These are phyloP conservation scores for Kalaharituber pfeilii DNA, from an alignment of 2,329 filamentous ascomycete species.

Conservation along the genomic window DNA sequence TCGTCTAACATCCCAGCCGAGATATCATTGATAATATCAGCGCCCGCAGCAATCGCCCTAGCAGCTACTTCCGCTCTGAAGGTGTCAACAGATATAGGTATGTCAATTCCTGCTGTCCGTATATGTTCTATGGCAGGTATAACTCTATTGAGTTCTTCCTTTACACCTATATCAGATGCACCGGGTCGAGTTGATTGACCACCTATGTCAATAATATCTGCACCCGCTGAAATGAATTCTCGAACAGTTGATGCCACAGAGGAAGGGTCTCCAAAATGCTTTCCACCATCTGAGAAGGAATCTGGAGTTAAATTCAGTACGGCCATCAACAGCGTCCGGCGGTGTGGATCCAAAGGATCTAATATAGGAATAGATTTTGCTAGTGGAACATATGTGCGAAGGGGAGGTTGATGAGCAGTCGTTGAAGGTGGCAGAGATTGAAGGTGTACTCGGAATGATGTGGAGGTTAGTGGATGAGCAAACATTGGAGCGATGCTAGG, in stretches of 20 bases:
- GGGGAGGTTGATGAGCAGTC: constrained; percentile 22
- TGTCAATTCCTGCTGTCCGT: constrained; percentile 37
- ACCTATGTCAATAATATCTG: constrained; percentile 76
- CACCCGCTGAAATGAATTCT: constrained; percentile 48
- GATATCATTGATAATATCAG: constrained; percentile 89
- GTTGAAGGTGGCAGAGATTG: constrained; percentile 15
- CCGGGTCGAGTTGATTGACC: constrained; percentile 82
- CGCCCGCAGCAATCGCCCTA: constrained; percentile 57
- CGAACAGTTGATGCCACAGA: constrained; percentile 42
- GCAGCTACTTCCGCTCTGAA: constrained; percentile 73
- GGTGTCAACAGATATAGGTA: constrained; percentile 59
- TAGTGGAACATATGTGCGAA: constrained; percentile 43
- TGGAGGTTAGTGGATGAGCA: constrained; percentile 21
- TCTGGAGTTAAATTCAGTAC: constrained; percentile 91
- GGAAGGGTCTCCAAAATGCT: constrained; percentile 34
- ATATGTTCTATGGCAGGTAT: constrained; percentile 62
- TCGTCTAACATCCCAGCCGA: constrained; percentile 65
- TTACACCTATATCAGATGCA: constrained; percentile 46
- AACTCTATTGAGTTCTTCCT: constrained; percentile 62
- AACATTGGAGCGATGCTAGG: constrained; percentile 18
- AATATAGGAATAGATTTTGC: constrained; percentile 36
- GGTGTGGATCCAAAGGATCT: constrained; percentile 36
- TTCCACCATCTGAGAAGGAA: constrained; percentile 85
- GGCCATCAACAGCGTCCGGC: constrained; percentile 68
- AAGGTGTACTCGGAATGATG: constrained; percentile 20